Base-by-base conservation (phyloP, 257 asterid species). In the Solanum megistacrolobum region DNA sequence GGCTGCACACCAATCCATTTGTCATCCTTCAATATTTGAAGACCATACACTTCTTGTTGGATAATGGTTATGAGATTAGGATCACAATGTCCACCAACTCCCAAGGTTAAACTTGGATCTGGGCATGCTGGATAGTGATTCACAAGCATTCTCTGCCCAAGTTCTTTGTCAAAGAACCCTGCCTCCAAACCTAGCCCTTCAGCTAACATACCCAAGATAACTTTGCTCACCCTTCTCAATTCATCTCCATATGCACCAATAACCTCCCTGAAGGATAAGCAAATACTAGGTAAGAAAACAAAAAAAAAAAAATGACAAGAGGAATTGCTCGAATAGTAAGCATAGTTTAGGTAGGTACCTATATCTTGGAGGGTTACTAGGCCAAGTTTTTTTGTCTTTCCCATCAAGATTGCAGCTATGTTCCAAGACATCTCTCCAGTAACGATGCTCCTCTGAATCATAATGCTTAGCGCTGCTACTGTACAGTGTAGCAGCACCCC, bases 111-210 rank as follows among this genome's bases (percentile, higher is more conserved):
- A 27, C 83, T 66, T 21, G 89, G 89, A 29, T 87, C 72, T 46
- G 89, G 89, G 83, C 89, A 88, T 25, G 38, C 52, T 11, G 89
- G 89, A 34, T 88, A 88, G 46, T 83, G 71, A 75, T 71, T 69
- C 13, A 72, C 34, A 52, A 35, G 25, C 31, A 88, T 43, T 81
- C 68, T 46, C 39, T 81, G 68, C n/a, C 68, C 85, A 46, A 81
- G 68, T 8, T 81, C 85, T 27, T 18, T 81, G 68, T 46, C 85
- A 46, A 81, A 81, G 65, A 46, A 81, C 27, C 85, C 68, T 81
- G 85, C 1, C 85, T 81, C 85, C 41, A 41, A 36, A 5, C 82
- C 73, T 46, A 82, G 29, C 27, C 87, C 83, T 88, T 88, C 83
- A 48, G 13, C 18, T 41, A 69, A 43, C 41, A 88, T 3, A 10